A percentile compares a stretch with the other conserved stretches of the same genome.
phyloP scores from a whole-genome alignment of 164 flowering plant genomes.

The Aristolochia fimbriata region DNA sequence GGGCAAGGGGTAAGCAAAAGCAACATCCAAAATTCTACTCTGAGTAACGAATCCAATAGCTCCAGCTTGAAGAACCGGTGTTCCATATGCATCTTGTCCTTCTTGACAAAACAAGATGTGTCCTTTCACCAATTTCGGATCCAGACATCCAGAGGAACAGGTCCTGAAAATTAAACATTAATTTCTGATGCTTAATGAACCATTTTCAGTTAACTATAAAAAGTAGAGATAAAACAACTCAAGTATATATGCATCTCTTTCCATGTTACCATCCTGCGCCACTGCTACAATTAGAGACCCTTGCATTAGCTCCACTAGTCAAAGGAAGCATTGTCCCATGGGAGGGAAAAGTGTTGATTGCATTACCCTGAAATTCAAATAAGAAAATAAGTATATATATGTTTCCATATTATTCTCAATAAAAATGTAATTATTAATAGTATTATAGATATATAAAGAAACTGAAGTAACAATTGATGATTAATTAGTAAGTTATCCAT shows the following conservation, averaged over 20 bases:
- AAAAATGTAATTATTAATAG: too few species aligned
- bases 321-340: constrained; percentile 23
- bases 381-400: not conserved
- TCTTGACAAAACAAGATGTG: too few species aligned
- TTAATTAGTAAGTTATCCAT: not conserved
- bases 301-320: constrained; percentile 31
- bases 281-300: not conserved
- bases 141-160: too few species aligned
- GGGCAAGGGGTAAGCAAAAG: not conserved
- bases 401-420: not conserved
- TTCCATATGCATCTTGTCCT: too few species aligned
- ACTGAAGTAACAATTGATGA: not conserved
- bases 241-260: not conserved
- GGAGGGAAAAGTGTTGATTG: constrained; percentile 22
- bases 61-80: too few species aligned
- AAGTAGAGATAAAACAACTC: too few species aligned
- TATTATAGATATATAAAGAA: not conserved
- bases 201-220: too few species aligned
- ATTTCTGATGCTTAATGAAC: too few species aligned
- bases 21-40: not conserved
- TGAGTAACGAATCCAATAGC: not conserved
- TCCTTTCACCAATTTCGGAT: too few species aligned
- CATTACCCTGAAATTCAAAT: constrained; percentile 12
- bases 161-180: too few species aligned
- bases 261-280: not conserved